These are phyloP conservation scores for Phytophthora agathidicida DNA, from an alignment of 352 stramenopile genomes.

Conservation along the genomic window DNA sequence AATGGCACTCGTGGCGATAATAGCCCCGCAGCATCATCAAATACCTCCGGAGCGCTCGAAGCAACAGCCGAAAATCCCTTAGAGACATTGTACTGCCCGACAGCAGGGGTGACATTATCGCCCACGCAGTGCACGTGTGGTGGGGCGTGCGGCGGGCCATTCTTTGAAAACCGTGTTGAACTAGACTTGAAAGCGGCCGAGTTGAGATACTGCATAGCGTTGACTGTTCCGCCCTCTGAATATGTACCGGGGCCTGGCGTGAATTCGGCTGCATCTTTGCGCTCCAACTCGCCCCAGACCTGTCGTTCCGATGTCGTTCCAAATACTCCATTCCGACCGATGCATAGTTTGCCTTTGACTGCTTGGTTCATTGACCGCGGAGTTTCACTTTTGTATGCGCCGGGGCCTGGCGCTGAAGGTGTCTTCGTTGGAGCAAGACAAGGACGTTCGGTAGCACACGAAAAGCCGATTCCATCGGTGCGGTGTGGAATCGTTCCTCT, in stretches of 20 bases:
- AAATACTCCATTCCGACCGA: slow-evolving; percentile 76
- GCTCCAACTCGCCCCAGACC: slow-evolving; percentile 67
- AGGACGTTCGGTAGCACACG: slow-evolving; percentile 63
- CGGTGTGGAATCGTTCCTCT: slow-evolving; percentile 25
- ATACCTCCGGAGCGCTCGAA: background rate
- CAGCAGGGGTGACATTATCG: slow-evolving; percentile 40
- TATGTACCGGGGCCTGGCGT: slow-evolving; percentile 72
- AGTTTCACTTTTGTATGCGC: slow-evolving; percentile 68
- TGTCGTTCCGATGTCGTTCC: slow-evolving; percentile 77
- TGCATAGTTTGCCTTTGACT: slow-evolving; percentile 50
- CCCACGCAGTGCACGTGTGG: slow-evolving; percentile 64
- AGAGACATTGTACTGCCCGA: slow-evolving; percentile 62
- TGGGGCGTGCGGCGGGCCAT: slow-evolving; percentile 43
- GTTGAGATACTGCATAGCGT: slow-evolving; percentile 41
- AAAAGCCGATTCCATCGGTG: slow-evolving; percentile 68
- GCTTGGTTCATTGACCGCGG: slow-evolving; percentile 60
- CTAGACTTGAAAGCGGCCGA: slow-evolving; percentile 67
- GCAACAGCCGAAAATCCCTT: slow-evolving; percentile 24
- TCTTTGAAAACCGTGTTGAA: slow-evolving; percentile 56
- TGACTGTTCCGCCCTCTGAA: slow-evolving; percentile 37
- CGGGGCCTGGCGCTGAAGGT: slow-evolving; percentile 47
- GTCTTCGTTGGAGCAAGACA: slow-evolving; percentile 56
- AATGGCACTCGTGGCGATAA: slow-evolving; percentile 38
- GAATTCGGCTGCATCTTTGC: slow-evolving; percentile 47
- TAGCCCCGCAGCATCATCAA: slow-evolving; percentile 11